Base-by-base conservation (phyloP, 768 basidiomycete species). In the Suillus spraguei region DNA sequence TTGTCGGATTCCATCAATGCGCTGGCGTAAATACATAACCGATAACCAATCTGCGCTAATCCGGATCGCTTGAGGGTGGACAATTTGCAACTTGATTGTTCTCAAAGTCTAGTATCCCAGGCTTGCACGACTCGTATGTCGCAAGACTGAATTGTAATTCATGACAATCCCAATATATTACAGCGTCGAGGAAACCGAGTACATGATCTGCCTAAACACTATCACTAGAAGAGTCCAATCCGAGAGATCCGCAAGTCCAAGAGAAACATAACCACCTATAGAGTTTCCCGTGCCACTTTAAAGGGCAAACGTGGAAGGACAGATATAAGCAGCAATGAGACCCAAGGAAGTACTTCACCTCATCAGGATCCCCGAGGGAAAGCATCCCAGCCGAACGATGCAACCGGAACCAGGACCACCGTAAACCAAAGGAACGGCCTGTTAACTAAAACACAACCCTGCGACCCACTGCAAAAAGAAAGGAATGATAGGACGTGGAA, bases 21-120 rank as follows among this genome's bases (percentile, higher is more conserved):
- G 56, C 38, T 58, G 56, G 38, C 56, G 24, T 58, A 58, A 20
- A 22, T 58, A 58, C 56, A 58, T 58, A 58, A 58, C 10, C 4
- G 56, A 41, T 41, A 58, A 58, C 28, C 5, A 20, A 24, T 38
- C 16, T 56, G 54, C 22, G 55, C 39, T 41, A 24, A 17, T 28
- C 24, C 49, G 28, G 53, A 54, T 13, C 20, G n/a, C 36, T 55
- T 56, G 36, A 56, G 39, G 5, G 14, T 39, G 5, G 8, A 22
- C 17, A 5, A 17, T 17, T 56, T 39, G 16, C 55, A 36, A 56
- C 22, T 36, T 38, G 10, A 10, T 17, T 6, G 11, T 6, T 53
- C 20, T 53, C 32, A n/a, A 53, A n/a, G 10, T 33, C 20, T n/a
- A 4, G 20, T 33, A 33, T 52, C 24, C 4, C 54, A 55, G 54